Evolutionary conservation across 495 filamentous ascomycete genomes (phyloP).

Genomic region (Talaromyces trachyspermus): DNA sequence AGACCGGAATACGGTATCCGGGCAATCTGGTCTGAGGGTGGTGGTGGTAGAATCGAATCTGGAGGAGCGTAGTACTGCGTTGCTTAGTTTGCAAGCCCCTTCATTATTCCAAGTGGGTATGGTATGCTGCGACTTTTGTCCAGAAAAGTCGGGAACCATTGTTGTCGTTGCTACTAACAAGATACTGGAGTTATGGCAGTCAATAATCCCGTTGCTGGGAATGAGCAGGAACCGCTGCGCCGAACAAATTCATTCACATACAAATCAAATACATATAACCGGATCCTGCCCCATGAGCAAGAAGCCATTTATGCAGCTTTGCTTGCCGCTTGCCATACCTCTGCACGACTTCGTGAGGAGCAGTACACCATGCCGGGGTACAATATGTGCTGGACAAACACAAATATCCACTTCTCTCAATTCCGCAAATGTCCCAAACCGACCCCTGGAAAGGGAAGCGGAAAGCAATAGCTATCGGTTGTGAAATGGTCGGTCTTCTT

Average conservation of each 20-base stretch:
- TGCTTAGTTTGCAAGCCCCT: not conserved
- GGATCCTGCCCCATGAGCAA: not conserved
- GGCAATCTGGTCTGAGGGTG: not conserved
- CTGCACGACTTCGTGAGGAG: not conserved
- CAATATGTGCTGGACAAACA: not conserved
- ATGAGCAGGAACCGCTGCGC: not conserved
- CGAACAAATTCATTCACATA: not conserved
- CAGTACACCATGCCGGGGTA: not conserved
- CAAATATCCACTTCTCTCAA: not conserved
- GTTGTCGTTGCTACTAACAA: not conserved
- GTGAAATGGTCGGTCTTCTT: constrained; percentile 24
- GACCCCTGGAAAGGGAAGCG: not conserved
- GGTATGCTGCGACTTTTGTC: no score
- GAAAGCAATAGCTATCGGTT: constrained; percentile 23
- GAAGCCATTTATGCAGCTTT: not conserved
- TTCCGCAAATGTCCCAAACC: not conserved
- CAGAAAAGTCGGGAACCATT: not conserved
- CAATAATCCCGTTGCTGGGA: no score
- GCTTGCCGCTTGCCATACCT: not conserved
- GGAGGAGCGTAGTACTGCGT: no score
- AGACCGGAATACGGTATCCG: not conserved
- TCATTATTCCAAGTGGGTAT: not conserved
- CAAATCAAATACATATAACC: not conserved
- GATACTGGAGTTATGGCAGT: not conserved
- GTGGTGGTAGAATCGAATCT: no score